A percentile compares a stretch with the other conserved stretches of the same genome.
Evolutionary conservation across 768 basidiomycete species (phyloP).

Genomic region (Leccinum pellstonianum): DNA sequence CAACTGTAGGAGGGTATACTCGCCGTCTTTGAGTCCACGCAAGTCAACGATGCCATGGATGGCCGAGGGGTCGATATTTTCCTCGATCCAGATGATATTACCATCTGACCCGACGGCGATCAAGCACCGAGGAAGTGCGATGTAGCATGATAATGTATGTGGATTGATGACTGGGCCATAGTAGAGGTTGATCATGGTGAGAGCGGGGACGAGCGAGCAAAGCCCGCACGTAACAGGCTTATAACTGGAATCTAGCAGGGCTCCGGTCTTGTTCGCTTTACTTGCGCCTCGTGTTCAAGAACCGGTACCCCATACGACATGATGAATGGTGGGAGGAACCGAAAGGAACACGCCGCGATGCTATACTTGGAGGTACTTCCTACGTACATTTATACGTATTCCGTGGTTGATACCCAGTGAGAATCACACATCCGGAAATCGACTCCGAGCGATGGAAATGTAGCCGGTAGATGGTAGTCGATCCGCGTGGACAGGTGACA

Average conservation of each 20-base stretch:
- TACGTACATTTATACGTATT: background rate
- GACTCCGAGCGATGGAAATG: no score
- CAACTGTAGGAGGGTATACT: constrained; percentile 34
- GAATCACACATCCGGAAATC: no score
- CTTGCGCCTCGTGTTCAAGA: background rate
- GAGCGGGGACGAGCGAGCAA: background rate
- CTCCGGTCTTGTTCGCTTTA: background rate
- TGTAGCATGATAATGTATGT: constrained; percentile 39
- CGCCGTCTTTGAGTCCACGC: constrained; percentile 45
- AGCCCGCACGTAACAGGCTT: background rate
- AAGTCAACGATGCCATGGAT: constrained; percentile 51
- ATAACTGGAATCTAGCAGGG: background rate
- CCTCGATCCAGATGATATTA: constrained; percentile 68
- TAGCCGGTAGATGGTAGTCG: no score
- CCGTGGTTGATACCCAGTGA: no score
- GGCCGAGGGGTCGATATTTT: constrained; percentile 48
- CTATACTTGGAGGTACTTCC: background rate
- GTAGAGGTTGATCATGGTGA: constrained; percentile 37
- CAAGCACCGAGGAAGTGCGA: constrained; percentile 51
- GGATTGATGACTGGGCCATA: constrained; percentile 63
- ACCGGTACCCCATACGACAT: background rate
- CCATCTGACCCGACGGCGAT: constrained; percentile 51
- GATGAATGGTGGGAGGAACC: background rate
- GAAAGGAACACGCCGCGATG: no score
- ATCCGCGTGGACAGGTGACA: no score